A percentile compares a stretch with the other conserved stretches of the same genome.
Evolutionary conservation across 1,139 yeast genomes (phyloP).

Genomic region (Blastobotrys malaysiensis): DNA sequence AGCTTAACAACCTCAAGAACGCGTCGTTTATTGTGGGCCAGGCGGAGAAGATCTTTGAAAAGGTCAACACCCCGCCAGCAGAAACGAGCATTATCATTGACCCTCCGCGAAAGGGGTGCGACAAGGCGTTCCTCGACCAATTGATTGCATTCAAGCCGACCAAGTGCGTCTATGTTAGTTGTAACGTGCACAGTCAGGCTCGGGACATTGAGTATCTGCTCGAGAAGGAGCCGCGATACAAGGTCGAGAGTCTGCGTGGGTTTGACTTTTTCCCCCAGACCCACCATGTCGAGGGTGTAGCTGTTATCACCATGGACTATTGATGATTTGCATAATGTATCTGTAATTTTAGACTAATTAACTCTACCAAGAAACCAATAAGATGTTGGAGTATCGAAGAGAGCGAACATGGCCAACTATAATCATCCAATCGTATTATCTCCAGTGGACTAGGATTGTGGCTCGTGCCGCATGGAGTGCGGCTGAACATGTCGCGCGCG

Average conservation of each 20-base stretch:
- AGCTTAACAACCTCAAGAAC: conserved; percentile 64
- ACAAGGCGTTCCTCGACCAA: conserved; percentile 78
- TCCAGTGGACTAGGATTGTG: too few relatives aligned
- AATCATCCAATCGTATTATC: too few relatives aligned
- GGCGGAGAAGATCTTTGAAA: conserved; percentile 82
- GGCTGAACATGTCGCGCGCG: neutral
- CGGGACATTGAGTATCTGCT: conserved; percentile 84
- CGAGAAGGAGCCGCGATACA: conserved; percentile 43
- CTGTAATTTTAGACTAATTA: neutral
- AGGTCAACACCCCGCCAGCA: conserved; percentile 64
- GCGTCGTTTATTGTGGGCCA: conserved; percentile 85
- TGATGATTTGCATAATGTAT: conserved; percentile 1
- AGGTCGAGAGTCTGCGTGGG: conserved; percentile 79
- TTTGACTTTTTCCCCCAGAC: conserved; percentile 98
- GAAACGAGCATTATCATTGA: conserved; percentile 87
- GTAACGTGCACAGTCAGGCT: conserved; percentile 97
- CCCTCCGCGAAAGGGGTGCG: conserved; percentile 98
- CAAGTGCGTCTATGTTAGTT: conserved; percentile 83
- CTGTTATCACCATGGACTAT: conserved; percentile 49
- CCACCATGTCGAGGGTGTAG: conserved; percentile 94
- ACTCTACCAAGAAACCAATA: too few relatives aligned
- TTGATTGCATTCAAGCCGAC: conserved; percentile 78
- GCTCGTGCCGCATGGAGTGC: neutral
- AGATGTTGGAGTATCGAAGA: too few relatives aligned
- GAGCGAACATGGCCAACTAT: too few relatives aligned